phyloP scores from a whole-genome alignment of 75 land plant species.

The Pinus tabuliformis region DNA sequence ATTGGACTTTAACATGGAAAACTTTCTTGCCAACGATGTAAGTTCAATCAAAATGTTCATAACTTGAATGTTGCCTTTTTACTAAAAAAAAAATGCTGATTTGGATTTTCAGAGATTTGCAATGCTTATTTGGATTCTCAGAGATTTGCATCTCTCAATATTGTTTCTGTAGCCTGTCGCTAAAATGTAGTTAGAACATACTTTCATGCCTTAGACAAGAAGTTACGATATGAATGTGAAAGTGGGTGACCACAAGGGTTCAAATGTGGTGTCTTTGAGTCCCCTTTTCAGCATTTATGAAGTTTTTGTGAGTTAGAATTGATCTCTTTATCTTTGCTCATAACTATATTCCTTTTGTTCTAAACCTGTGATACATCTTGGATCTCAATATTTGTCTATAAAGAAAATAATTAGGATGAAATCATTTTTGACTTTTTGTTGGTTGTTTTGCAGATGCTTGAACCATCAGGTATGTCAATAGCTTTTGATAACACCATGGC shows the following conservation, averaged over 20 bases:
- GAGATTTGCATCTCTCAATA: not conserved
- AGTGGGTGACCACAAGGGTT: not conserved
- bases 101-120: not conserved
- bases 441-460: slow-evolving; percentile 25
- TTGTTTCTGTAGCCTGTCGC: not conserved
- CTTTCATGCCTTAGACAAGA: not conserved
- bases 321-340: not conserved
- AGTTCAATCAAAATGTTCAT: not conserved
- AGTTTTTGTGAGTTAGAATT: not conserved
- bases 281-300: not conserved
- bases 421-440: not conserved
- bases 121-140: not conserved
- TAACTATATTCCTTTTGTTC: not conserved
- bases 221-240: not conserved
- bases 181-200: not conserved
- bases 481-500: not conserved
- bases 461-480: slow-evolving; percentile 13
- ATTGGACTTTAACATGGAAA: slow-evolving; percentile 33
- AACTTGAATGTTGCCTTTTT: not conserved
- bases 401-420: not conserved
- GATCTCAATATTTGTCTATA: not conserved
- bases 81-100: not conserved
- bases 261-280: not conserved
- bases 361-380: not conserved
- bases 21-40: slow-evolving; percentile 25